Evolutionary conservation across 129 eudicot genomes (phyloP).

Genomic region (Flaveria linearis): DNA sequence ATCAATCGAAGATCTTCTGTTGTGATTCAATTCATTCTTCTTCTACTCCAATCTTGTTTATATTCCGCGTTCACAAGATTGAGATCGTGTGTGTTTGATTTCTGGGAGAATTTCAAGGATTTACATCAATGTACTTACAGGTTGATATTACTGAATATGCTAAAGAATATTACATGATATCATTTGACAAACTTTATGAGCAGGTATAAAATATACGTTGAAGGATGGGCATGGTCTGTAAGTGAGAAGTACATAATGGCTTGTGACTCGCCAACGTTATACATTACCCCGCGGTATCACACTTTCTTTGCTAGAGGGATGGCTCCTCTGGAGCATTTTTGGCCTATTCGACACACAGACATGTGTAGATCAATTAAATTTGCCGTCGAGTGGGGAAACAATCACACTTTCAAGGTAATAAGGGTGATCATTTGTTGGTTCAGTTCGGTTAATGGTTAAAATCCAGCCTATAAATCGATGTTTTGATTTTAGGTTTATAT

Average conservation of each 20-base stretch:
- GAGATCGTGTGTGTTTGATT: no score
- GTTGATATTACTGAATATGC: conserved; percentile 21
- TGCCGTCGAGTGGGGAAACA: conserved; percentile 91
- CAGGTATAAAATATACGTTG: conserved; percentile 85
- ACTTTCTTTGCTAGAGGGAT: no score
- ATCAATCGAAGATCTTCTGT: no score
- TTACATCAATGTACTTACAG: conserved; percentile 89
- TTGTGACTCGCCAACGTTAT: conserved; percentile 70
- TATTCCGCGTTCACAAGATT: no score
- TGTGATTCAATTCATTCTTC: no score
- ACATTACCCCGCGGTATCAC: conserved; percentile 55
- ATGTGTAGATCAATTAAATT: conserved; percentile 83
- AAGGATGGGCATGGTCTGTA: conserved; percentile 97
- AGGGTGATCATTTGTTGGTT: no score
- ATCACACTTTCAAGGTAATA: conserved; percentile 73
- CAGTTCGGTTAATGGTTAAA: no score
- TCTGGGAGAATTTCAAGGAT: no score
- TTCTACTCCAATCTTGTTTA: no score
- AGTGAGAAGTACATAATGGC: conserved; percentile 85
- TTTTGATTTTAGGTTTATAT: no score
- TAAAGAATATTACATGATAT: not conserved
- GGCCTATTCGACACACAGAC: conserved; percentile 68
- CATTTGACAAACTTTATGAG: not conserved
- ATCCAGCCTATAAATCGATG: no score
- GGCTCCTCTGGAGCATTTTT: conserved; percentile 74